Conservation (phyloP, 257 asterid genomes). For the Solanum medicagineum region DNA sequence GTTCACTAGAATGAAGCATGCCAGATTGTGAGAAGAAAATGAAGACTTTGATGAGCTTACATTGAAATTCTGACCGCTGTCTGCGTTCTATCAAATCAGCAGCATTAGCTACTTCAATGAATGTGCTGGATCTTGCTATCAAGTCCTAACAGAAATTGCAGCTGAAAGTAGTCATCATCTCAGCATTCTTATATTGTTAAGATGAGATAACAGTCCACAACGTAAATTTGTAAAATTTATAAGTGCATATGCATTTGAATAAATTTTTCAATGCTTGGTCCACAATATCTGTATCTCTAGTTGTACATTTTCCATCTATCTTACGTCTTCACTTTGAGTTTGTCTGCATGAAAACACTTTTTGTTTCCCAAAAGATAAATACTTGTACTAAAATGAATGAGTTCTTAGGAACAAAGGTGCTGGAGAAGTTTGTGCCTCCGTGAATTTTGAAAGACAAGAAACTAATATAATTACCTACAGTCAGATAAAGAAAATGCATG, state of each 20-base stretch:
- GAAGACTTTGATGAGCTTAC: conserved; percentile 25
- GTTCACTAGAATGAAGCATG: background rate
- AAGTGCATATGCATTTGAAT: background rate
- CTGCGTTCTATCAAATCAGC: conserved; percentile 85
- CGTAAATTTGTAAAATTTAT: background rate
- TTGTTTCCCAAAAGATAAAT: background rate
- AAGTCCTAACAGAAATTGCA: conserved; percentile 50
- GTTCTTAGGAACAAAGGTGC: background rate
- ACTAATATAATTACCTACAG: background rate
- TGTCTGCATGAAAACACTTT: background rate
- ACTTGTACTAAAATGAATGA: background rate
- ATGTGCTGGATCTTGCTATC: conserved; percentile 58
- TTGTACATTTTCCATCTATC: background rate
- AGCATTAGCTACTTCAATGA: conserved; percentile 63
- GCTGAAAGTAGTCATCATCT: conserved; percentile 30
- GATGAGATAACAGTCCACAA: background rate
- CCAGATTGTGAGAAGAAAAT: background rate
- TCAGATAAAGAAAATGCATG: background rate
- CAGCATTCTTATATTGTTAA: background rate
- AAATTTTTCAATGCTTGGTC: background rate
- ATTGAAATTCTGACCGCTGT: conserved; percentile 83
- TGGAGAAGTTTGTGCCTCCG: background rate
- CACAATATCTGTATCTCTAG: background rate
- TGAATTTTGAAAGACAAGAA: background rate
- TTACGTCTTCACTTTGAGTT: background rate